Evolutionary conservation across 441 rosid species (phyloP).

Genomic region (Eruca vesicaria): DNA sequence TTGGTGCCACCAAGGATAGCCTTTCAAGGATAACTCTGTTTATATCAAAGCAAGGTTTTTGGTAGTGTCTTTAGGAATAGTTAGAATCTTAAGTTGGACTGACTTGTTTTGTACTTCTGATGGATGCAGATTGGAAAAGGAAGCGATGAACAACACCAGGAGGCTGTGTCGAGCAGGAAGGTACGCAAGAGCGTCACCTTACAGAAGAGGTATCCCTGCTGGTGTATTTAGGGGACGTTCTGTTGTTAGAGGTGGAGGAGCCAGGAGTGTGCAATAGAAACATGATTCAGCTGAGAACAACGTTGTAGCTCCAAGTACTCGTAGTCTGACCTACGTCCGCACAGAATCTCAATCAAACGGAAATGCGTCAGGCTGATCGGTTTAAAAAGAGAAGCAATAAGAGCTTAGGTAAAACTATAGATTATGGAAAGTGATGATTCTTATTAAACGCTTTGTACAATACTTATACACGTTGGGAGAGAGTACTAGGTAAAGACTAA

Average conservation of each 20-base stretch:
- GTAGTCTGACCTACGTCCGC: constrained; percentile 86
- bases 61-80: not conserved
- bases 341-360: constrained; percentile 57
- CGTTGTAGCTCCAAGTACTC: constrained; percentile 38
- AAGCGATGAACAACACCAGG: constrained; percentile 54
- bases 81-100: not conserved
- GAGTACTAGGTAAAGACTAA: too few species aligned
- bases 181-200: constrained; percentile 54
- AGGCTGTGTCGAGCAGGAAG: constrained; percentile 54
- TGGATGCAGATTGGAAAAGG: constrained; percentile 71
- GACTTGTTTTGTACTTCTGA: constrained; percentile 9
- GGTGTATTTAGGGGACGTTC: constrained; percentile 61
- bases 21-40: constrained; percentile 47
- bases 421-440: too few species aligned
- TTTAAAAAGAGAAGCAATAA: not conserved
- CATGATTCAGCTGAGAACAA: constrained; percentile 59
- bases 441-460: too few species aligned
- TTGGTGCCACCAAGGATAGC: constrained; percentile 92
- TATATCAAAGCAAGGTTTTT: too few species aligned
- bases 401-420: constrained; percentile 13
- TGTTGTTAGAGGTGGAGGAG: constrained; percentile 12
- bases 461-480: too few species aligned
- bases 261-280: constrained; percentile 92
- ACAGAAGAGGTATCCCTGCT: constrained; percentile 47
- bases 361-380: constrained; percentile 11